Percentiles rank a stretch among this genome's conserved stretches.
Evolutionary conservation across 1,284 basidiomycete species (phyloP).

Genomic region (Schizophyllum amplum): DNA sequence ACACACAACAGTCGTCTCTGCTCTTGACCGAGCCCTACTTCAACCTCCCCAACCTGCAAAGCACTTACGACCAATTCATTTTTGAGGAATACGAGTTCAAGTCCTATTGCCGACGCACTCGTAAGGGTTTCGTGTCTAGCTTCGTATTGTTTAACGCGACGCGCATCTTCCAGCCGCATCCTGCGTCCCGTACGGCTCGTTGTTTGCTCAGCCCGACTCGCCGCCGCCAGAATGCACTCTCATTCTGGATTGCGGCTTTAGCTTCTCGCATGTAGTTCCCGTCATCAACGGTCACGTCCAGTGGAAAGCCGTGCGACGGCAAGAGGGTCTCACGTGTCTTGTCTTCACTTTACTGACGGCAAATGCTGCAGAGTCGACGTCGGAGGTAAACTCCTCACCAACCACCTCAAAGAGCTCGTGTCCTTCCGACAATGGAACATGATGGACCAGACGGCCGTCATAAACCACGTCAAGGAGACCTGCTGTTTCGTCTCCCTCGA

Average conservation of each 20-base stretch:
- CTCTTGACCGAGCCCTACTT: constrained; percentile 92
- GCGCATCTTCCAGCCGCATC: constrained; percentile 53
- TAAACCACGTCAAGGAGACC: constrained; percentile 84
- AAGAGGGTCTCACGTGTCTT: constrained; percentile 10
- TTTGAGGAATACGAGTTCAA: constrained; percentile 95
- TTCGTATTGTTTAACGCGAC: constrained; percentile 5
- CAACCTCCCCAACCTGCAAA: constrained; percentile 86
- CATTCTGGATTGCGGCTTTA: constrained; percentile 87
- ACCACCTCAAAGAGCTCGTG: constrained; percentile 88
- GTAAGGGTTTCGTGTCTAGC: constrained; percentile 38
- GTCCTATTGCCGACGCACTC: constrained; percentile 73
- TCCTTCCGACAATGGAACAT: constrained; percentile 97
- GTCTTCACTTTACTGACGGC: constrained; percentile 1
- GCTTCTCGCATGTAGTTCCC: constrained; percentile 89
- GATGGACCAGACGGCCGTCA: constrained; percentile 92
- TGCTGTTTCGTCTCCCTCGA: constrained; percentile 83
- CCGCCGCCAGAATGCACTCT: constrained; percentile 70
- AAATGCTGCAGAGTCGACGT: constrained; percentile 67
- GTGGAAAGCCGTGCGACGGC: constrained; percentile 80
- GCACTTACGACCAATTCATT: constrained; percentile 87
- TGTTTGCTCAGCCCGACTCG: constrained; percentile 42
- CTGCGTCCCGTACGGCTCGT: constrained; percentile 60
- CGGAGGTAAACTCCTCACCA: constrained; percentile 91
- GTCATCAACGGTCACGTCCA: constrained; percentile 67
- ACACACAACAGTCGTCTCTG: constrained; percentile 64